Conservation (phyloP, 73 alveolate species). For the Uronychia setigera region DNA sequence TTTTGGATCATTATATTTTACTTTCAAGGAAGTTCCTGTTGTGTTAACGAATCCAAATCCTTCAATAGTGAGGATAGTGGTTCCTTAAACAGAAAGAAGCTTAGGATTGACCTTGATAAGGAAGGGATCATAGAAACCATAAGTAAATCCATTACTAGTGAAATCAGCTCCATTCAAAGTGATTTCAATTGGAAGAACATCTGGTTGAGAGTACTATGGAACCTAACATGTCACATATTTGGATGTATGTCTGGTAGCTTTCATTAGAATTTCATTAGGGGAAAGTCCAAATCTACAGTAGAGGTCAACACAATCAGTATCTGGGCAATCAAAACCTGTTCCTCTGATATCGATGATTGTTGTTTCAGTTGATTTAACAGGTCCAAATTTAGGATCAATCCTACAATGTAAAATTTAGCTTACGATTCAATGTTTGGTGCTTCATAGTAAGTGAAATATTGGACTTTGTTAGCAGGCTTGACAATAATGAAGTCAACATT, state of each 20-base stretch:
- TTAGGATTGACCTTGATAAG: slow-evolving; percentile 86
- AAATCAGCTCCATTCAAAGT: slow-evolving; percentile 89
- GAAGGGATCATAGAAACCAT: slow-evolving; percentile 93
- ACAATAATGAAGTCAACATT: slow-evolving; percentile 67
- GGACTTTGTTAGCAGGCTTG: slow-evolving; percentile 44
- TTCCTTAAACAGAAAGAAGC: slow-evolving; percentile 82
- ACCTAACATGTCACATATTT: slow-evolving; percentile 68
- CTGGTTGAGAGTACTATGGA: slow-evolving; percentile 88
- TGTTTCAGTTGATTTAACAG: slow-evolving; percentile 75
- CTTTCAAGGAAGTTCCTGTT: slow-evolving; percentile 31
- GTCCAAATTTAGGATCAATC: slow-evolving; percentile 85
- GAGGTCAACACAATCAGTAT: slow-evolving; percentile 63
- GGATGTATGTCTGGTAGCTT: slow-evolving; percentile 54
- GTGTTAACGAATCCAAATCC: slow-evolving; percentile 96
- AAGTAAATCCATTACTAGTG: slow-evolving; percentile 75
- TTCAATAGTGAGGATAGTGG: slow-evolving; percentile 73
- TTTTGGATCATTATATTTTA: slow-evolving; percentile 12
- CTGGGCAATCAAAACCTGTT: slow-evolving; percentile 63
- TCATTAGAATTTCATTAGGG: slow-evolving; percentile 66
- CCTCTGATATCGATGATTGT: slow-evolving; percentile 59
- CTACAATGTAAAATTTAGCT: neutral
- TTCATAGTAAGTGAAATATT: slow-evolving; percentile 67
- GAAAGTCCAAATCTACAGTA: slow-evolving; percentile 81
- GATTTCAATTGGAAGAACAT: slow-evolving; percentile 80
- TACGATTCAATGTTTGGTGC: slow-evolving; percentile 79